phyloP scores from a whole-genome alignment of 345 rosid species.

The Eucalyptus marginata region DNA sequence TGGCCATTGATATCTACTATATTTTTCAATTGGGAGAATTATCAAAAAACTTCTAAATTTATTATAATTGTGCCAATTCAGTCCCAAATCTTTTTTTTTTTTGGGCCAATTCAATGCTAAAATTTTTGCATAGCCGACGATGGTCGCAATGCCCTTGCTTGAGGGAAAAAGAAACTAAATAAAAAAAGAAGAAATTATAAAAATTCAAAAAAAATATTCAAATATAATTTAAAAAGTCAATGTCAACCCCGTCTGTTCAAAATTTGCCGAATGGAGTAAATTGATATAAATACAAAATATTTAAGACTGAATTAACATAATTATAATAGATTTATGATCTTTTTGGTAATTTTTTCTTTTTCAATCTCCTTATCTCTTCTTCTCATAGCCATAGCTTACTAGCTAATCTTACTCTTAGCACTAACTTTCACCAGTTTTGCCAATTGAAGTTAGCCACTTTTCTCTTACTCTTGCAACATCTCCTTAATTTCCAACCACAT shows the following conservation, averaged over 20 bases:
- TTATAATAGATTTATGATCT: accelerated
- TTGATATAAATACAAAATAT: accelerated
- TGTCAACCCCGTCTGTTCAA: not conserved
- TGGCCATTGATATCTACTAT: not conserved
- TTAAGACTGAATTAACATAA: no score
- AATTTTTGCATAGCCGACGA: no score
- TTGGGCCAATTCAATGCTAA: not conserved
- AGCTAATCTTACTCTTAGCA: not conserved
- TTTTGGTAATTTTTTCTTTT: not conserved
- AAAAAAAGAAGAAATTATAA: no score
- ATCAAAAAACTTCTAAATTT: no score
- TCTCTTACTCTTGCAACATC: not conserved
- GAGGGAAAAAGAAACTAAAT: no score
- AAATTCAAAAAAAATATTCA: no score
- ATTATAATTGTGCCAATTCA: accelerated
- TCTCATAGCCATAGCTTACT: not conserved
- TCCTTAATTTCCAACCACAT: not conserved
- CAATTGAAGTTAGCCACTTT: not conserved
- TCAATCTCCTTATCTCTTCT: not conserved
- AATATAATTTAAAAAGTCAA: no score
- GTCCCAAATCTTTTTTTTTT: no score
- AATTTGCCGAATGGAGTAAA: not conserved
- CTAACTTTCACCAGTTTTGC: not conserved
- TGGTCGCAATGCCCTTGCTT: no score
- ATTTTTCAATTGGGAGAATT: not conserved